Evolutionary conservation across 1,284 basidiomycete genomes (phyloP), one percentile per base, ranked within the genome.

Genomic region (Moniliella sp.): DNA sequence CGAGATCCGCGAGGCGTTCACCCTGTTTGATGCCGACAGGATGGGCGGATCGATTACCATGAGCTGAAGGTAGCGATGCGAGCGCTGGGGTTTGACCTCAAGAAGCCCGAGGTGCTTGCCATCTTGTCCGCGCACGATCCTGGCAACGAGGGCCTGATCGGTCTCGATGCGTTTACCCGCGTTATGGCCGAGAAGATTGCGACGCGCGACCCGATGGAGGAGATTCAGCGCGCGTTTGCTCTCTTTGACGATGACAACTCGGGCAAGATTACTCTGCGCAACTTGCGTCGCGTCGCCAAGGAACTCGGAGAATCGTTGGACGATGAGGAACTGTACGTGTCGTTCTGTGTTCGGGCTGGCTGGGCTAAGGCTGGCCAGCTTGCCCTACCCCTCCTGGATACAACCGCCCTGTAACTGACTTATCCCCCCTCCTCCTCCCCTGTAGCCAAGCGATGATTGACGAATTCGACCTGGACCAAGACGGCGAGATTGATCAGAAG

Each of bases 11-110:
- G 91, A 99, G 59, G 91, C 91, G 0, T 99, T 99, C 57, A 86
- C 94, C 62, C 74, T 97, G 35, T 99, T 99, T 58, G 91, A 97
- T 65, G 82, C 83, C 18, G 88, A 97, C 69, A 93, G 67, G 88
- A 97, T 56, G 82, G 83, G n/a, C 75, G 57, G 11, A 49, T 61
- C 29, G 57, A 57, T 39, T 97, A 94, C 64, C 88, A 97, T 64
- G 91, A 99, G 63, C 71, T 97, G 50, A 94, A 94, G 62, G 91
- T 99, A 45, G 84, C 88, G 27, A 84, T 99, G 80, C 72, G 91
- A 29, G 91, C 91, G 3, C 66, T 99, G 28, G 91, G 91, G 0
- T 97, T 97, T 57, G 91, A 94, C 61, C 64, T 93, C 61, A 93
- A 94, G 67, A 99, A 97, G 66, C 80, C 82, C 0, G 91, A 99